These are phyloP conservation scores for Boeremia exigua DNA, from an alignment of 2,329 filamentous ascomycete species.

Conservation along the genomic window DNA sequence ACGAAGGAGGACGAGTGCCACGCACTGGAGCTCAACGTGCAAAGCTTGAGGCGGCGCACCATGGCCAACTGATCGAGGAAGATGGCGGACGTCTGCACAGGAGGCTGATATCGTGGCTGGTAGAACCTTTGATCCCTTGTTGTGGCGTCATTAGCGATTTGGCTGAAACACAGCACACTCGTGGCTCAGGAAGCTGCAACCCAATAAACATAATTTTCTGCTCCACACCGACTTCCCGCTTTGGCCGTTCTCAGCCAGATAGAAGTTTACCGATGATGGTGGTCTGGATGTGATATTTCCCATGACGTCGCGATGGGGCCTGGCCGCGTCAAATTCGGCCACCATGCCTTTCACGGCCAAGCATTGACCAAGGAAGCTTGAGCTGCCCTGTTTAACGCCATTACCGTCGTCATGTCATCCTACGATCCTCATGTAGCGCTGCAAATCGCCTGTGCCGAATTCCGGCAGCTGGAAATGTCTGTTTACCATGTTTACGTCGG, in stretches of 20 bases:
- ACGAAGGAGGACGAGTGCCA: constrained; percentile 50
- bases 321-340: constrained; percentile 6
- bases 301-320: constrained; percentile 14
- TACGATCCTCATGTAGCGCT: constrained; percentile 12
- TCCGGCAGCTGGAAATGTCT: constrained; percentile 6
- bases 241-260: neutral
- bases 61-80: constrained; percentile 11
- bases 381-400: constrained; percentile 21
- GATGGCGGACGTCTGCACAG: neutral
- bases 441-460: constrained; percentile 16
- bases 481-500: neutral
- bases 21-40: constrained; percentile 45
- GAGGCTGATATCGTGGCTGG: constrained; percentile 11
- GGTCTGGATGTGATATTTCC: constrained; percentile 1
- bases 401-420: constrained; percentile 23
- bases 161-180: constrained; percentile 1
- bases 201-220: constrained; percentile 1
- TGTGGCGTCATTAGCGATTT: neutral
- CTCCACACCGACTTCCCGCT: neutral
- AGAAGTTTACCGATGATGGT: constrained; percentile 3
- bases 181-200: constrained; percentile 5
- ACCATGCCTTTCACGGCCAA: constrained; percentile 8
- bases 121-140: neutral
- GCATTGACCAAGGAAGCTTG: constrained; percentile 20
- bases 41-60: constrained; percentile 38